A percentile compares a stretch with the other conserved stretches of the same genome.
Evolutionary conservation across 1,284 basidiomycete genomes (phyloP).

Genomic region (Mycena sp.): DNA sequence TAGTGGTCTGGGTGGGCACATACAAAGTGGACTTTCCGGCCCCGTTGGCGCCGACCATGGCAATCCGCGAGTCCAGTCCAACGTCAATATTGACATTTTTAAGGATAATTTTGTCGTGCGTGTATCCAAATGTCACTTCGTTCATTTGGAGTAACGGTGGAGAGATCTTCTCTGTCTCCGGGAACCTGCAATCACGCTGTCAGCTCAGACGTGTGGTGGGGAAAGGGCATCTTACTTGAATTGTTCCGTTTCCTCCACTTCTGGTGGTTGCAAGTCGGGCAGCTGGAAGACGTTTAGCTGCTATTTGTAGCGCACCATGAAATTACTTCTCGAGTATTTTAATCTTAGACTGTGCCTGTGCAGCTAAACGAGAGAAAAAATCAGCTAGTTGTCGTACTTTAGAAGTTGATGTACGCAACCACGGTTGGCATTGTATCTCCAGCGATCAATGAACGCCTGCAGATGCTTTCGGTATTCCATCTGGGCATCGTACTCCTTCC

Average conservation of each 20-base stretch:
- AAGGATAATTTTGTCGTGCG: constrained; percentile 82
- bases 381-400: too few relatives aligned
- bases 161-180: constrained; percentile 95
- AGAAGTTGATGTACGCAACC: too few relatives aligned
- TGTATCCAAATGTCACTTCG: constrained; percentile 93
- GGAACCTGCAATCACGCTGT: constrained; percentile 64
- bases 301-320: neutral
- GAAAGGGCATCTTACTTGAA: constrained; percentile 69
- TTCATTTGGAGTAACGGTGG: constrained; percentile 96
- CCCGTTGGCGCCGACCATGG: constrained; percentile 88
- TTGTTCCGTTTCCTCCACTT: constrained; percentile 88
- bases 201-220: constrained; percentile 1
- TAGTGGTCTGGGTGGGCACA: constrained; percentile 34
- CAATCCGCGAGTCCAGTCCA: constrained; percentile 88
- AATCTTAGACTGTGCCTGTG: constrained; percentile 96
- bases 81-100: constrained; percentile 91
- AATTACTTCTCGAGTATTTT: constrained; percentile 92
- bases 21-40: constrained; percentile 85
- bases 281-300: constrained; percentile 54
- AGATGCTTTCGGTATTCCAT: constrained; percentile 95
- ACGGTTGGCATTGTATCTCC: constrained; percentile 95
- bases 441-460: constrained; percentile 97
- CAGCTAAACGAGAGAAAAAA: constrained; percentile 51
- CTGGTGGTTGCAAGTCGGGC: constrained; percentile 93
- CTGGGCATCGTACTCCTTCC: constrained; percentile 95